Evolutionary conservation across 106 monocot species (phyloP).

Genomic region (Hemerocallis citrina): DNA sequence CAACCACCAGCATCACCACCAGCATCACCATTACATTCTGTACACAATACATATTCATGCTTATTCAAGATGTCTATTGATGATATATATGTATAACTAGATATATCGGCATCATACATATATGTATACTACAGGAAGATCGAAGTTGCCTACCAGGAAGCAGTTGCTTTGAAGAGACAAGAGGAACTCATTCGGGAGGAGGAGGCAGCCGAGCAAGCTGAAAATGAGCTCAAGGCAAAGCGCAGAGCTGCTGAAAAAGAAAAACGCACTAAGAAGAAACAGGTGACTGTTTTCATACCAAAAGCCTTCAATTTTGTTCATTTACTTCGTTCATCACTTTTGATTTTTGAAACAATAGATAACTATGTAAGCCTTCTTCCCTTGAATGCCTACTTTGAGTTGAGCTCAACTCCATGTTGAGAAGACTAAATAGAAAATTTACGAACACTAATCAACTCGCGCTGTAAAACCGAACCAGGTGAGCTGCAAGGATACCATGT

Average conservation of each 20-base stretch:
- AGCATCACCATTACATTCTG: no score
- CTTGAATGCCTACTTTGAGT: background rate
- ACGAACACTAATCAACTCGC: no score
- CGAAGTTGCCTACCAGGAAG: slow-evolving; percentile 90
- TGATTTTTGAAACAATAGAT: no score
- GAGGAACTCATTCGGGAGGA: slow-evolving; percentile 99
- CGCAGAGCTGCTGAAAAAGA: slow-evolving; percentile 64
- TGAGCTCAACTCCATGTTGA: background rate
- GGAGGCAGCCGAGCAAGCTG: slow-evolving; percentile 77
- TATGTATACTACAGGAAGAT: slow-evolving; percentile 66
- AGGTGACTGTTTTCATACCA: slow-evolving; percentile 27
- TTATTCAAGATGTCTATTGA: no score
- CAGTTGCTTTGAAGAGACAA: slow-evolving; percentile 88
- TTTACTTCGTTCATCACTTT: background rate
- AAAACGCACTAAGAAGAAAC: slow-evolving; percentile 81
- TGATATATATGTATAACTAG: no score
- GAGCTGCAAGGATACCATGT: no score
- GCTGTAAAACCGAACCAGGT: no score
- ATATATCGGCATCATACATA: background rate
- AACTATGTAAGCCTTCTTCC: background rate
- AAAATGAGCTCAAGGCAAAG: slow-evolving; percentile 70
- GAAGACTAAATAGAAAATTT: background rate
- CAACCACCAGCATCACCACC: no score
- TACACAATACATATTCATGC: no score
- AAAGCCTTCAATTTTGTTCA: background rate